Percentiles rank a stretch among this genome's conserved stretches.
Conservation (phyloP, 495 filamentous ascomycete species). For the Tuber umbilicatum region DNA sequence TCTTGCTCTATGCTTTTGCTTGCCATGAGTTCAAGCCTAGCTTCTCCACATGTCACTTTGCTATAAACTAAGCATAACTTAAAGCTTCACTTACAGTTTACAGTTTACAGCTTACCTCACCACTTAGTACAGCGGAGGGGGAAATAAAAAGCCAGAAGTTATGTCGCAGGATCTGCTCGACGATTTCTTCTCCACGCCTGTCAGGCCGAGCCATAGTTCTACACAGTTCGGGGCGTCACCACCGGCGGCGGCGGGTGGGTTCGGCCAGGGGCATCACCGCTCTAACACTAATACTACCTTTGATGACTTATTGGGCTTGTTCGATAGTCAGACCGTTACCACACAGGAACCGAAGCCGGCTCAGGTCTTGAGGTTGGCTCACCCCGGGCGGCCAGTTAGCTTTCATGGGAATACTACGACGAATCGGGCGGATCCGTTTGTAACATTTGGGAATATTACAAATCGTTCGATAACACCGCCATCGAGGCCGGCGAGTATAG, state of each 20-base stretch:
- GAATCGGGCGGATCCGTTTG: slow-evolving; percentile 25
- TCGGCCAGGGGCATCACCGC: slow-evolving; percentile 2
- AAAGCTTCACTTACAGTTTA: neutral
- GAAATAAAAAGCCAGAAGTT: slow-evolving; percentile 7
- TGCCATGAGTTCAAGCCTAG: neutral
- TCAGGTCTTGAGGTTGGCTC: slow-evolving; percentile 21
- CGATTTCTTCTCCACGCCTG: slow-evolving; percentile 33
- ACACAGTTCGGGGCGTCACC: slow-evolving; percentile 14
- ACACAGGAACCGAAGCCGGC: slow-evolving; percentile 24
- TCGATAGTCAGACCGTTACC: slow-evolving; percentile 12
- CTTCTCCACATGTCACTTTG: neutral
- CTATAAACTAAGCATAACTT: neutral
- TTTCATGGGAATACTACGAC: slow-evolving; percentile 18
- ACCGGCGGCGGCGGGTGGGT: neutral
- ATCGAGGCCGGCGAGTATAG: slow-evolving; percentile 2
- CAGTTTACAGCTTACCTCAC: neutral
- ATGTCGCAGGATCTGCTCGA: slow-evolving; percentile 42
- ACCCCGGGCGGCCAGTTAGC: slow-evolving; percentile 22
- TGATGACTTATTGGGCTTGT: slow-evolving; percentile 36
- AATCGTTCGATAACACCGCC: slow-evolving; percentile 22
- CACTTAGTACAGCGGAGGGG: neutral
- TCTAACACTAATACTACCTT: slow-evolving; percentile 25
- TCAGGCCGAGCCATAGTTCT: slow-evolving; percentile 5
- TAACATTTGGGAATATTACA: slow-evolving; percentile 17
- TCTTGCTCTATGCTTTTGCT: neutral